Evolutionary conservation across 2,329 filamentous ascomycete species (phyloP).

Genomic region (Curvularia verruculosa): DNA sequence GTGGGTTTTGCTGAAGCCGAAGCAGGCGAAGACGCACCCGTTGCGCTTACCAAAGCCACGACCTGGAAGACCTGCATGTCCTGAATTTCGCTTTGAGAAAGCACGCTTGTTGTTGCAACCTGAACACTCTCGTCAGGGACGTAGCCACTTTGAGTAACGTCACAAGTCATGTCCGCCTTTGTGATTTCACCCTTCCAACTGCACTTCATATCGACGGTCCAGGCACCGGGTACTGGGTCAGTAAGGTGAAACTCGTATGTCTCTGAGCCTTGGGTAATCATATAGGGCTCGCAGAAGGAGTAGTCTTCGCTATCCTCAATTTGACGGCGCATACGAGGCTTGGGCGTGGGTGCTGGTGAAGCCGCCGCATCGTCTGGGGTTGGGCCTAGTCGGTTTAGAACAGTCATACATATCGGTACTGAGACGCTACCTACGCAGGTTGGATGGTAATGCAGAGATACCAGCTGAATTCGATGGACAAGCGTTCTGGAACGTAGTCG

Average conservation of each 20-base stretch:
- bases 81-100: slow-evolving; percentile 16
- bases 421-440: slow-evolving; percentile 1
- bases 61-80: slow-evolving; percentile 12
- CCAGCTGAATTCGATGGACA: slow-evolving; percentile 22
- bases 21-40: slow-evolving; percentile 10
- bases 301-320: slow-evolving; percentile 7
- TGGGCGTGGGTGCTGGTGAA: slow-evolving; percentile 24
- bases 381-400: slow-evolving; percentile 1
- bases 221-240: slow-evolving; percentile 25
- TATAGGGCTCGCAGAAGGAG: slow-evolving; percentile 28
- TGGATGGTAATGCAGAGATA: slow-evolving; percentile 14
- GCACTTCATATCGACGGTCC: slow-evolving; percentile 30
- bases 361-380: not conserved
- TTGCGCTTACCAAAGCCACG: slow-evolving; percentile 22
- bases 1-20: slow-evolving; percentile 7
- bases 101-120: not conserved
- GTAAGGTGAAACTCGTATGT: slow-evolving; percentile 29
- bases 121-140: not conserved
- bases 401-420: not conserved
- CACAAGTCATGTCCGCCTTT: slow-evolving; percentile 33
- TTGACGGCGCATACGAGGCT: slow-evolving; percentile 27
- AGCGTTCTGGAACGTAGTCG: slow-evolving; percentile 31
- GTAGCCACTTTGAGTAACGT: slow-evolving; percentile 20
- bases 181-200: slow-evolving; percentile 30
- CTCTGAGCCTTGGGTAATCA: slow-evolving; percentile 32